These are phyloP conservation scores for Phytopythium mirpurense DNA, from an alignment of 352 stramenopile genomes.

Conservation along the genomic window DNA sequence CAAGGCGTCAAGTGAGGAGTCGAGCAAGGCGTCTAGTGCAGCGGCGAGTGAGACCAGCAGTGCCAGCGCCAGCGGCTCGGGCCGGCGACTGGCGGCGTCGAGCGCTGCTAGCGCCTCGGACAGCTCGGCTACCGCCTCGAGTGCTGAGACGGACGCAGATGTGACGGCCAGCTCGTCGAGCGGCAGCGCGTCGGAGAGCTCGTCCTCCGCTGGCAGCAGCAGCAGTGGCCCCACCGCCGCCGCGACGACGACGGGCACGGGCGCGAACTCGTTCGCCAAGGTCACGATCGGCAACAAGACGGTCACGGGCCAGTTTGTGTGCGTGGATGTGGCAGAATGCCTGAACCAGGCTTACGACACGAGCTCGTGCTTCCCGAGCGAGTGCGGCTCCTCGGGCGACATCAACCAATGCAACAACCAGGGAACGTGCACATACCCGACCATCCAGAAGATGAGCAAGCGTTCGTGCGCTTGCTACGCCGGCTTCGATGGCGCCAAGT, in stretches of 20 bases:
- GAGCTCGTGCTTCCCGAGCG: conserved; percentile 27
- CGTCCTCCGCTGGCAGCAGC: conserved; percentile 2
- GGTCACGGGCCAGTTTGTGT: conserved; percentile 52
- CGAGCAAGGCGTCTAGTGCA: background rate
- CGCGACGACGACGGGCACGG: conserved; percentile 18
- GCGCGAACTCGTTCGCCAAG: conserved; percentile 33
- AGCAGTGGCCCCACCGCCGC: background rate
- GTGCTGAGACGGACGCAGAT: conserved; percentile 4
- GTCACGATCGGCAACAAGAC: conserved; percentile 46
- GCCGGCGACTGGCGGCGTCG: conserved; percentile 4
- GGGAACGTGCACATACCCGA: conserved; percentile 69
- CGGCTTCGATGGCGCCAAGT: conserved; percentile 43
- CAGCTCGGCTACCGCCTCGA: conserved; percentile 7
- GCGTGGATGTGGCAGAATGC: conserved; percentile 54
- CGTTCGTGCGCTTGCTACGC: conserved; percentile 48
- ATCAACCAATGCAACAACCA: conserved; percentile 62
- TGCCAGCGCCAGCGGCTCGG: conserved; percentile 4
- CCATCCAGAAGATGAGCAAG: conserved; percentile 50
- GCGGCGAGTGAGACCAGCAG: conserved; percentile 8
- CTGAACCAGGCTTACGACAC: conserved; percentile 47
- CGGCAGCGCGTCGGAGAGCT: conserved; percentile 7
- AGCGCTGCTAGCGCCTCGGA: background rate
- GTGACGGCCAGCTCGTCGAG: conserved; percentile 10
- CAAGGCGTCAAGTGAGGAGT: conserved; percentile 4
- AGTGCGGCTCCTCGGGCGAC: conserved; percentile 31